Conservation (phyloP, 2,329 filamentous ascomycete species). For the Monilinia aucupariae region DNA sequence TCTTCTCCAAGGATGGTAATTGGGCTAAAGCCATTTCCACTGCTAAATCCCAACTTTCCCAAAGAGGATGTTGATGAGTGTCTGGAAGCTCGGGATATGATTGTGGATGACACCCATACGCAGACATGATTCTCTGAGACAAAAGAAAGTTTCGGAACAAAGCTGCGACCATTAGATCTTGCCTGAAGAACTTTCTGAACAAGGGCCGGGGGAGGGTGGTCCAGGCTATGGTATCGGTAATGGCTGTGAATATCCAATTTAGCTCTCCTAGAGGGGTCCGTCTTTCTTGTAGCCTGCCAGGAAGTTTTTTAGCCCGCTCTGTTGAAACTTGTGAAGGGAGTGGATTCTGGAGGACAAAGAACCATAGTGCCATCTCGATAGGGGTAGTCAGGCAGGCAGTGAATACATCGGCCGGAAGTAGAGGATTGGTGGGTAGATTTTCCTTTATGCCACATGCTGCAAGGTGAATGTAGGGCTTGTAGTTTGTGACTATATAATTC, state of each 20-base stretch:
- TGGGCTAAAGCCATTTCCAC: slow-evolving; percentile 93
- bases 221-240: slow-evolving; percentile 98
- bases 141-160: slow-evolving; percentile 94
- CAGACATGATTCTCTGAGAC: slow-evolving; percentile 90
- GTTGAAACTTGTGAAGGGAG: slow-evolving; percentile 62
- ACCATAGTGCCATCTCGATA: slow-evolving; percentile 94
- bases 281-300: slow-evolving; percentile 85
- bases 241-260: slow-evolving; percentile 99
- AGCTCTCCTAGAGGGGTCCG: slow-evolving; percentile 90
- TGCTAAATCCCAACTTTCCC: slow-evolving; percentile 96
- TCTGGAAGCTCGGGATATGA: slow-evolving; percentile 89
- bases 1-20: slow-evolving; percentile 77
- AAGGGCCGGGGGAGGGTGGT: slow-evolving; percentile 83
- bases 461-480: slow-evolving; percentile 72
- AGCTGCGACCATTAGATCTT: slow-evolving; percentile 98
- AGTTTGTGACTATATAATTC: slow-evolving; percentile 72
- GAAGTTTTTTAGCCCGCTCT: slow-evolving; percentile 81
- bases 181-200: slow-evolving; percentile 94
- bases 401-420: slow-evolving; percentile 89
- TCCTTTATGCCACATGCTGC: slow-evolving; percentile 88
- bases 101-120: slow-evolving; percentile 91
- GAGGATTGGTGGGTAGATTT: slow-evolving; percentile 88
- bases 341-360: slow-evolving; percentile 85
- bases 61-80: slow-evolving; percentile 89
- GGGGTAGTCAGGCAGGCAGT: slow-evolving; percentile 94